Base-by-base conservation (phyloP, 495 filamentous ascomycete genomes). In the Talaromyces stipitatus region DNA sequence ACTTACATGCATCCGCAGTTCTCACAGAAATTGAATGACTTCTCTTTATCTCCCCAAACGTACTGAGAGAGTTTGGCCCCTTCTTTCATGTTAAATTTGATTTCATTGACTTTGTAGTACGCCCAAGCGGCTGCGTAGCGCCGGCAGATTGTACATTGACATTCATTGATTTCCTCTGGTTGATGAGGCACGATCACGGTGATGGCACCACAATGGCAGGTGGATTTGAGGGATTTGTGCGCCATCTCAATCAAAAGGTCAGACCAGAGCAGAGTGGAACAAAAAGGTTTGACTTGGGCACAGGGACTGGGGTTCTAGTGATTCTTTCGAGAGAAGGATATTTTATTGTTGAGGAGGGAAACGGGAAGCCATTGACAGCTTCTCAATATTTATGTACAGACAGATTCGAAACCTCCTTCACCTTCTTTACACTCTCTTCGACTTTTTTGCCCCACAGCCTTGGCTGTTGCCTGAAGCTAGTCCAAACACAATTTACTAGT, bases 141-240 rank as follows among this genome's bases (percentile, higher is more conserved):
- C 26, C 65, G 58, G 58, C 66, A 70, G 32, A 70, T 60, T 16
- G 64, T 66, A 54, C 69, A 72, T 62, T 66, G 67, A 56, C 69
- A 70, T 59, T 64, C 60, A 57, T 66, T 70, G 59, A 69, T 62
- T 51, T 63, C 29, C 33, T 61, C 57, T 18, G 66, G 68, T 24
- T 57, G 63, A 52, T 54, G 57, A 18, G 68, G 66, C 10, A 69
- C 52, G 41, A 53, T 65, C 29, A 72, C 56, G 45, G 62, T 62
- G 58, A 70, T 64, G 45, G 62, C 62, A 48, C 67, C 63, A 57
- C 69, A 72, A 60, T 69, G 69, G 60, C 68, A 72, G 57, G 60
- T 69, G n/a, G 50, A 50, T 60, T 52, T 53, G 46, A 58, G 22
- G 12, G 47, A 33, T 18, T 36, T 47, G 29, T 57, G 38, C 32